These are phyloP conservation scores for Polygonum aviculare DNA, from an alignment of 148 eudicot species.

Conservation along the genomic window DNA sequence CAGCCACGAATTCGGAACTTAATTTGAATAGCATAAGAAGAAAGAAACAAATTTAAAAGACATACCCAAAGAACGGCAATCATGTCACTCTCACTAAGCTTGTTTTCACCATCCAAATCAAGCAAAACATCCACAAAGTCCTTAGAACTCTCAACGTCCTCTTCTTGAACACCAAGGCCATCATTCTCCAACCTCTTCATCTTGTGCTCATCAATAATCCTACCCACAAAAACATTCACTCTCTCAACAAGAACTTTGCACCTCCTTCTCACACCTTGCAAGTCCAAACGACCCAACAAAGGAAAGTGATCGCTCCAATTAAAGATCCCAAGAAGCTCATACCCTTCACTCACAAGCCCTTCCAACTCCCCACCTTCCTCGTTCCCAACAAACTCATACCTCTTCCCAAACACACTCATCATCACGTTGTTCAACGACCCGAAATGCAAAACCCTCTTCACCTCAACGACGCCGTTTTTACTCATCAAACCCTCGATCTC, in stretches of 20 bases:
- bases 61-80: constrained; percentile 94
- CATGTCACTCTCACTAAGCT: constrained; percentile 59
- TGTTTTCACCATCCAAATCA: constrained; percentile 57
- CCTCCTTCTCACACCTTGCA: constrained; percentile 75
- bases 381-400: constrained; percentile 24
- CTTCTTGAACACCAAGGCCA: neutral
- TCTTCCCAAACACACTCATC: constrained; percentile 78
- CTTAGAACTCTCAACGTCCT: constrained; percentile 26
- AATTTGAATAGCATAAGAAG: neutral
- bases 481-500: constrained; percentile 27
- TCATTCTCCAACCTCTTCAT: constrained; percentile 14
- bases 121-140: constrained; percentile 94
- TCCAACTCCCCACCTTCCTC: constrained; percentile 28
- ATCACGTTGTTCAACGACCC: constrained; percentile 82
- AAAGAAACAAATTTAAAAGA: neutral
- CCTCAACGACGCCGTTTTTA: constrained; percentile 21
- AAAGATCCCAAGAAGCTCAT: constrained; percentile 62
- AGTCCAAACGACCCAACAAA: constrained; percentile 56
- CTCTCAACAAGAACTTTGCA: constrained; percentile 38
- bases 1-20: too few species aligned
- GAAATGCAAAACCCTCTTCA: constrained; percentile 47
- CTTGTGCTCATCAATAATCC: constrained; percentile 51
- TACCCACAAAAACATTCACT: constrained; percentile 67
- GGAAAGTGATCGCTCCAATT: constrained; percentile 95
- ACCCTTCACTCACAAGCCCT: constrained; percentile 70